Evolutionary conservation across 2,329 filamentous ascomycete species (phyloP).

Genomic region (Diaporthe helianthi): DNA sequence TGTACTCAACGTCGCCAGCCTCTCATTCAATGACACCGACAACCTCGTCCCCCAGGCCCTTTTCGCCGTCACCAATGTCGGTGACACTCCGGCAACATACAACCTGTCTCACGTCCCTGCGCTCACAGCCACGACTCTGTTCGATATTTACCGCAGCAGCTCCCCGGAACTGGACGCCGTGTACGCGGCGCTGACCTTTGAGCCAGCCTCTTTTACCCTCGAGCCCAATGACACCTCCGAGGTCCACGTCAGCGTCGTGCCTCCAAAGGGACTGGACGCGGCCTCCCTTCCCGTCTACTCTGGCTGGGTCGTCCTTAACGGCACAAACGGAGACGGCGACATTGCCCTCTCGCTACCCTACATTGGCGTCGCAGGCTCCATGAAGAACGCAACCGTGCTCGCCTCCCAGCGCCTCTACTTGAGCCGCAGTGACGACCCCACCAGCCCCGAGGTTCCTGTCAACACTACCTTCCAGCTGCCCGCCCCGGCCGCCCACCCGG

Average conservation of each 20-base stretch:
- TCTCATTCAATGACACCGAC: slow-evolving; percentile 54
- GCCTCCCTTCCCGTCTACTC: slow-evolving; percentile 51
- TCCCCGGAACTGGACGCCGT: not conserved
- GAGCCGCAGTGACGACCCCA: slow-evolving; percentile 10
- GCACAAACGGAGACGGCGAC: slow-evolving; percentile 44
- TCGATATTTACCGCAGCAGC: slow-evolving; percentile 15
- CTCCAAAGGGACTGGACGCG: slow-evolving; percentile 30
- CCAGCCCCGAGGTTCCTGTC: not conserved
- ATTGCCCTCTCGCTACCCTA: slow-evolving; percentile 48
- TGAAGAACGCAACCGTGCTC: slow-evolving; percentile 38
- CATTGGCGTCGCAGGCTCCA: slow-evolving; percentile 45
- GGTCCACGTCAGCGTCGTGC: slow-evolving; percentile 38
- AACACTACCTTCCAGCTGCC: slow-evolving; percentile 17
- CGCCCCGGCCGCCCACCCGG: slow-evolving; percentile 18
- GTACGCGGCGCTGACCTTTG: not conserved
- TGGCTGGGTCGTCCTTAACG: slow-evolving; percentile 52
- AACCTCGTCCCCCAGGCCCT: slow-evolving; percentile 39
- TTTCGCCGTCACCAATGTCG: slow-evolving; percentile 51
- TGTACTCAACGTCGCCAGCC: slow-evolving; percentile 45
- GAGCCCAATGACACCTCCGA: slow-evolving; percentile 40
- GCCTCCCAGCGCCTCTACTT: slow-evolving; percentile 9
- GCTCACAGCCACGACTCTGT: slow-evolving; percentile 45
- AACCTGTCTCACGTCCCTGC: slow-evolving; percentile 45
- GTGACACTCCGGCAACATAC: slow-evolving; percentile 46
- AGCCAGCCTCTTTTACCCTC: slow-evolving; percentile 41